Base-by-base conservation (phyloP, 1,139 yeast genomes). In the Magnusiomyces fungicola region DNA sequence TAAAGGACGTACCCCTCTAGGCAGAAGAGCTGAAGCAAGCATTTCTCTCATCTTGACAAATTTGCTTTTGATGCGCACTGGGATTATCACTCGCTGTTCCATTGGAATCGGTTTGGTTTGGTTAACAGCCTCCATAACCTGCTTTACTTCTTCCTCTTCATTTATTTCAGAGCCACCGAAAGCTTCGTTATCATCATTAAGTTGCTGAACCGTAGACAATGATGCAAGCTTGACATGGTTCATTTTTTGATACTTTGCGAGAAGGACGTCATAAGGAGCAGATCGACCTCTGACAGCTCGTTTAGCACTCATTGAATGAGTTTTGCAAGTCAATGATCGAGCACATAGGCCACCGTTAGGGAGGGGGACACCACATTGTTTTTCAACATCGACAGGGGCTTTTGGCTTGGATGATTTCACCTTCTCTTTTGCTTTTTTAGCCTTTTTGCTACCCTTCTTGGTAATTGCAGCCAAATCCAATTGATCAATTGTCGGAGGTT, bases 291-390 rank as follows among this genome's bases (percentile, higher is more conserved):
- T 80, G 23, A 92, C 98, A 1, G 96, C 92, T 59, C 98, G 78
- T 61, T 92, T 92, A 23, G 97, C 96, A 25, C 97, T 97, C 97
- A 92, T 90, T 0, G 97, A 87, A 67, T 92, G 98, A 0, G 97
- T 89, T 64, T 92, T 92, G 74, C 98, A 92, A 0, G 98, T 92
- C 55, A 92, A 73, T 0, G 97, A 88, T 50, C 98, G 76, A 5
- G 97, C 96, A 73, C 98, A 92, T 60, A 81, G 81, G 0, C 95
- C 95, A 10, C 97, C 97, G 55, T 83, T 83, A 0, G 96, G 89
- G 53, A 92, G 69, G 2, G 90, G 87, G 6, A 92, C 98, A 65
- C 98, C 98, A 73, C 98, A 92, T 67, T 92, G 97, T 56, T 79
- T 83, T 64, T 92, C 97, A 42, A 92, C 95, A 66, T 92, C 96